Percentiles rank a stretch among this genome's conserved stretches.
Evolutionary conservation across 768 basidiomycete genomes (phyloP).

Genomic region (Multifurca ochricompacta): DNA sequence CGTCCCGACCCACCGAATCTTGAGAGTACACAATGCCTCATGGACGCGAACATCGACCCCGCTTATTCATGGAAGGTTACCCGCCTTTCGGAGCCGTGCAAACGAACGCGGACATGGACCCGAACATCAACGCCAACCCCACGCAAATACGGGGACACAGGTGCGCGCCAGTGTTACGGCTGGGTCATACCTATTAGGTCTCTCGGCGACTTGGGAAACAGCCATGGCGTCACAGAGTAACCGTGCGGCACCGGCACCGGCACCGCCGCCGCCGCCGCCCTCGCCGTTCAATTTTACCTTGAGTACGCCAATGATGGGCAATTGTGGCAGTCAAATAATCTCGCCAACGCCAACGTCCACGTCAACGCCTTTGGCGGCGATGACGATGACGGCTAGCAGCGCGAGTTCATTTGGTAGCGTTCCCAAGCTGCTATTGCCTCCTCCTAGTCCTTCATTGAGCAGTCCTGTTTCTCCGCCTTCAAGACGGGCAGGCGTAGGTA

Average conservation of each 20-base stretch:
- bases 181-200: not conserved
- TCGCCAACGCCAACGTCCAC: too few relatives aligned
- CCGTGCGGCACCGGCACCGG: not conserved
- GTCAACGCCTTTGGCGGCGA: not conserved
- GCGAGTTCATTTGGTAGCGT: too few relatives aligned
- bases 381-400: not conserved
- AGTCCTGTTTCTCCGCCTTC: too few relatives aligned
- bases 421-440: too few relatives aligned
- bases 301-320: too few relatives aligned
- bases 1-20: not conserved
- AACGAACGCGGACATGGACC: not conserved
- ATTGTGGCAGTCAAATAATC: too few relatives aligned
- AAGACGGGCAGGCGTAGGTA: too few relatives aligned
- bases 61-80: constrained; percentile 1
- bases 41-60: constrained; percentile 13
- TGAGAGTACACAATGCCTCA: not conserved
- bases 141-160: too few relatives aligned
- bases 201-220: not conserved
- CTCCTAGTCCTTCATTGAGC: too few relatives aligned
- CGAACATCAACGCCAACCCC: not conserved
- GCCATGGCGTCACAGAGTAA: not conserved
- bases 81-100: not conserved
- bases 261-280: not conserved
- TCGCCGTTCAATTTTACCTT: not conserved
- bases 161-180: too few relatives aligned